Conservation (phyloP, 208 protist species). For the Herpetomonas samuelpessoai region DNA sequence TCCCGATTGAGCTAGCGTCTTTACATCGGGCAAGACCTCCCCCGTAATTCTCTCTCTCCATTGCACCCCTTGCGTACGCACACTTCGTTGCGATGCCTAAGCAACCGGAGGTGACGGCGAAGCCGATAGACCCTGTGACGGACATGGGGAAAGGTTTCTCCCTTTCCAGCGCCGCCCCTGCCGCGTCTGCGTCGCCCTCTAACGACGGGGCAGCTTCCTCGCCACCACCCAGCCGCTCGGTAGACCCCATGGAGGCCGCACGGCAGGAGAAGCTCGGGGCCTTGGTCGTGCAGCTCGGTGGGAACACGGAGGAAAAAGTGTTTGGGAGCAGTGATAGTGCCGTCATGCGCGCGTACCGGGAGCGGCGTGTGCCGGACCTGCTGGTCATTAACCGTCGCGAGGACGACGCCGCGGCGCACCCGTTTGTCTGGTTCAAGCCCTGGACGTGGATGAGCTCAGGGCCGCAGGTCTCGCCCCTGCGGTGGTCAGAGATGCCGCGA, state of each 20-base stretch:
- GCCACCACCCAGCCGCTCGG: neutral
- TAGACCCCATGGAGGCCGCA: conserved; percentile 23
- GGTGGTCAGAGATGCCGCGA: conserved; percentile 3
- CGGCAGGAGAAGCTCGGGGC: conserved; percentile 55
- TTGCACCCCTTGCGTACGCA: no score
- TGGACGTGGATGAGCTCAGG: conserved; percentile 67
- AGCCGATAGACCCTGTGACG: neutral
- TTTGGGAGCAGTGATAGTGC: conserved; percentile 37
- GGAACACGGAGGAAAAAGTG: conserved; percentile 39
- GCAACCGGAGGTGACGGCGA: neutral
- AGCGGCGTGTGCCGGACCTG: conserved; percentile 32
- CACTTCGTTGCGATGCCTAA: no score
- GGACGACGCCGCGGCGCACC: conserved; percentile 38
- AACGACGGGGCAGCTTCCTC: neutral
- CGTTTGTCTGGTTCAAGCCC: conserved; percentile 62
- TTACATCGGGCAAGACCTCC: no score
- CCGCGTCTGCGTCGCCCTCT: neutral
- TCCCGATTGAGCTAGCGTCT: no score
- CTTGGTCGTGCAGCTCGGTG: conserved; percentile 62
- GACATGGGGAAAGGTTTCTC: neutral
- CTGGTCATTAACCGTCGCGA: conserved; percentile 56
- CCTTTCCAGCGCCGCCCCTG: neutral
- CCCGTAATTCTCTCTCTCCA: no score
- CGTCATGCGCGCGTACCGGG: conserved; percentile 24
- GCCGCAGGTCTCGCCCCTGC: conserved; percentile 39